Base-by-base conservation (phyloP, 805 yeast species). In the Lachancea thermotolerans region DNA sequence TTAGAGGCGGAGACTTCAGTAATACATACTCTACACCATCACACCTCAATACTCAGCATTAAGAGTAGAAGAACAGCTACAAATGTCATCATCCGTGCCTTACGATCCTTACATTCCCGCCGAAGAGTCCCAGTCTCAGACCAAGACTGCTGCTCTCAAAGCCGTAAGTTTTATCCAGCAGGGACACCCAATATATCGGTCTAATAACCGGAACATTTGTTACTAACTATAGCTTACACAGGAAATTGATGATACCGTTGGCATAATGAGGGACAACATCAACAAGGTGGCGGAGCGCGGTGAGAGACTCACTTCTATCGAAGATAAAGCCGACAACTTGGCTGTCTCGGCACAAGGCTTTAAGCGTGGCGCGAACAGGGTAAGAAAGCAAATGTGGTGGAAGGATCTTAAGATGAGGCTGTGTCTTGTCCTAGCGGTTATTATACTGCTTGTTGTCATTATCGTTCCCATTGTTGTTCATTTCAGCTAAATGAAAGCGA, bases 341-440 rank as follows among this genome's bases (percentile, higher is more conserved):
- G 95, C 95, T 37, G 87, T 82, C 39, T 79, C 87, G 39, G 98
- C 99, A 9, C 91, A 87, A 56, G 93, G 95, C 32, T 91, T 93
- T 73, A 87, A 95, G 65, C 79, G 95, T 64, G 95, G 96, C 35
- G 98, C 99, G 48, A 91, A 91, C 70, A 82, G 95, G 58, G 97
- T 91, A 39, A 85, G 99, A 70, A 91, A 90, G 68, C 95, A 90
- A 63, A 91, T 91, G 97, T 91, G 98, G 98, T 86, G 95, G 85
- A 91, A 93, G 68, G 96, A 91, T 66, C 77, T 93, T 79, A 93
- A 93, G 73, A 85, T 93, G 91, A 83, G 95, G 67, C 71, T 90
- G 73, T 91, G 98, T 68, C 69, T 86, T 47, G 82, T 90, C 48
- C 79, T 83, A 39, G 85, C 83, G 27, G 81, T 93, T 43, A 80